Evolutionary conservation across 2,329 filamentous ascomycete genomes (phyloP), one percentile per base, ranked within the genome.

Genomic region (Pestalotiopsis sp.): DNA sequence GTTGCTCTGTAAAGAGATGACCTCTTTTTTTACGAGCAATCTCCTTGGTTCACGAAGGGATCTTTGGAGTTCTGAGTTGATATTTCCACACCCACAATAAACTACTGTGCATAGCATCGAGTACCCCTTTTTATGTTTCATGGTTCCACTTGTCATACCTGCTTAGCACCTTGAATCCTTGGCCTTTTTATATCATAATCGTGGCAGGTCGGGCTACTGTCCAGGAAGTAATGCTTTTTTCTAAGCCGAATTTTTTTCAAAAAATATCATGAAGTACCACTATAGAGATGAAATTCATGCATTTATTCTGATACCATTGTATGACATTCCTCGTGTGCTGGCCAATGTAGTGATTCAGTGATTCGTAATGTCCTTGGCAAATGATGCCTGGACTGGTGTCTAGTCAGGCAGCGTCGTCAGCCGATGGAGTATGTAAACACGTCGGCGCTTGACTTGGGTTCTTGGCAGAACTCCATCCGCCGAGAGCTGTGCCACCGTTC

Each of bases 1-100:
- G 76, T 89, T 69, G 77, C 84, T 70, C 76, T 89, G 79, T 89
- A 87, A 84, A 36, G 11, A 17, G 25, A 23, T 20, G 59, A 31
- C n/a, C 31, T 31, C 23, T 12, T 31, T 36, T 39, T 36, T 14
- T 36, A 27, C 38, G 12, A 12, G n/a, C n/a, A 23, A 38, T 38
- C 23, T 36, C 6, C 31, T 36, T 36, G 31, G 31, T 27, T 49
- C 45, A 52, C 17, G 20, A 59, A 59, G 57, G 57, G 25, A 25
- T 58, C 57, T 27, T 27, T 59, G 57, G 57, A 59, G 27, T 59
- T 36, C 25, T 27, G 57, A 36, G 57, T 59, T 36, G 27, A 59
- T 59, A 27, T 59, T 59, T 23, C 57, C 57, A 36, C 31, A 36
- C 31, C 31, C 31, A 36, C 31, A 36, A 27, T 59, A 27, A 36